A percentile compares a stretch with the other conserved stretches of the same genome.
Evolutionary conservation across 2,329 filamentous ascomycete genomes (phyloP).

Genomic region (Fusarium sp.): DNA sequence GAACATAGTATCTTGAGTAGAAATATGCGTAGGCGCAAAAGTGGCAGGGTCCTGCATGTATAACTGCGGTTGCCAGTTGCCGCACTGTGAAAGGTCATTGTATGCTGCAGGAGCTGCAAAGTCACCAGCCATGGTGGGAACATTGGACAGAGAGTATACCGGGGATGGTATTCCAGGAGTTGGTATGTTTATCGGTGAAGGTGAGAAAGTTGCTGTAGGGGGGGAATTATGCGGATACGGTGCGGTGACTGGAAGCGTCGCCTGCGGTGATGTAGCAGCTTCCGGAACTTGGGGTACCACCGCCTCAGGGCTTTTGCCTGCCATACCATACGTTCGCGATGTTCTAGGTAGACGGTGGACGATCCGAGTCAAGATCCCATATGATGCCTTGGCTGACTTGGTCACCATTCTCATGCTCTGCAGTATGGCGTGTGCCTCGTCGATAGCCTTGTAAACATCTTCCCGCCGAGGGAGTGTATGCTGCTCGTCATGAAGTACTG

Average conservation of each 20-base stretch:
- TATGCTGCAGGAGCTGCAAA: conserved; percentile 8
- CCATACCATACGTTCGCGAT: conserved; percentile 25
- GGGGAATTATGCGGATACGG: conserved; percentile 14
- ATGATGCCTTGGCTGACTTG: conserved; percentile 49
- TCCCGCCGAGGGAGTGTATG: conserved; percentile 54
- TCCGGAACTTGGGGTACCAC: conserved; percentile 19
- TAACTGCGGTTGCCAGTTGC: conserved; percentile 33
- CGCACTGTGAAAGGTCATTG: conserved; percentile 4
- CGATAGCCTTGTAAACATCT: conserved; percentile 55
- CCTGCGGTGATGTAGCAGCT: not conserved
- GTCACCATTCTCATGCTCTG: conserved; percentile 46
- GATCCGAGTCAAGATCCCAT: conserved; percentile 48
- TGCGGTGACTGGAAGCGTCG: not conserved
- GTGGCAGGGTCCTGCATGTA: conserved; percentile 9
- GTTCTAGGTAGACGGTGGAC: conserved; percentile 46
- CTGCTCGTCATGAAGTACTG: conserved; percentile 61
- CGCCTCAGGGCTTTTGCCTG: conserved; percentile 7
- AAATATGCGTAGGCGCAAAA: conserved; percentile 13
- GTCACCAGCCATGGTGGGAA: not conserved
- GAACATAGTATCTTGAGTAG: conserved; percentile 35
- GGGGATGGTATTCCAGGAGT: conserved; percentile 13
- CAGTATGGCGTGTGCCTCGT: conserved; percentile 51
- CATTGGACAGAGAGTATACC: conserved; percentile 11
- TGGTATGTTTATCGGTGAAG: not conserved
- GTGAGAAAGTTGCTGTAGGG: conserved; percentile 6